These are phyloP conservation scores for Ascocoryne sarcoides DNA, from an alignment of 2,329 filamentous ascomycete genomes.

Conservation along the genomic window DNA sequence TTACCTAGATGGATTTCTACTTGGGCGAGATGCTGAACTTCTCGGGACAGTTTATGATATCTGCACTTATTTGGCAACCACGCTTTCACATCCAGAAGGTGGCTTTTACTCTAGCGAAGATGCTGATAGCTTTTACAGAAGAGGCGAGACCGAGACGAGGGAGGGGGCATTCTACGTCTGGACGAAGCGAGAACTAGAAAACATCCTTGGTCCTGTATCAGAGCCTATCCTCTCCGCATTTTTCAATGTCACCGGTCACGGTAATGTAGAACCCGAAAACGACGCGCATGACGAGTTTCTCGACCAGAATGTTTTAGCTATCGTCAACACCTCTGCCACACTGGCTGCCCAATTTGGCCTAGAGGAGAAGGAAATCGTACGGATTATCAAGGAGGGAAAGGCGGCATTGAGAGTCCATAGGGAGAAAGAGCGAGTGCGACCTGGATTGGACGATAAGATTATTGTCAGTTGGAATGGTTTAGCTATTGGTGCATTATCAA, in stretches of 20 bases:
- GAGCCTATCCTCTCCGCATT: slow-evolving; percentile 70
- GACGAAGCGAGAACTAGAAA: slow-evolving; percentile 79
- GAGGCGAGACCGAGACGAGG: slow-evolving; percentile 70
- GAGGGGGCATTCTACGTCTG: slow-evolving; percentile 94
- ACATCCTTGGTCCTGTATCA: slow-evolving; percentile 58
- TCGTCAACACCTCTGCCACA: slow-evolving; percentile 57
- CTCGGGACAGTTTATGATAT: slow-evolving; percentile 73
- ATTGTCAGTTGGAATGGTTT: slow-evolving; percentile 84
- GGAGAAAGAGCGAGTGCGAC: slow-evolving; percentile 64
- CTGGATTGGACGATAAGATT: slow-evolving; percentile 79
- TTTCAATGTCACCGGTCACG: slow-evolving; percentile 75
- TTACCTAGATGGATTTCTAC: slow-evolving; percentile 78
- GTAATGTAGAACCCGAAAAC: slow-evolving; percentile 73
- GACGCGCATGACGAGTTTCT: slow-evolving; percentile 92
- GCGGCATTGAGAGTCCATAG: slow-evolving; percentile 62
- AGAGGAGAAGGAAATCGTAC: slow-evolving; percentile 57
- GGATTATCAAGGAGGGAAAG: slow-evolving; percentile 58
- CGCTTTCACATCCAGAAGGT: slow-evolving; percentile 58
- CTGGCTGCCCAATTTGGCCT: slow-evolving; percentile 70
- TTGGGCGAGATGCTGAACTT: slow-evolving; percentile 52
- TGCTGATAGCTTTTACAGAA: slow-evolving; percentile 70
- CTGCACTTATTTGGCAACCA: slow-evolving; percentile 74
- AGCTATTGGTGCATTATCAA: slow-evolving; percentile 73
- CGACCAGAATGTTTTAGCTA: slow-evolving; percentile 79
- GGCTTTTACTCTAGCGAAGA: slow-evolving; percentile 86